Base-by-base conservation (phyloP, 345 rosid species). In the Pistacia atlantica region DNA sequence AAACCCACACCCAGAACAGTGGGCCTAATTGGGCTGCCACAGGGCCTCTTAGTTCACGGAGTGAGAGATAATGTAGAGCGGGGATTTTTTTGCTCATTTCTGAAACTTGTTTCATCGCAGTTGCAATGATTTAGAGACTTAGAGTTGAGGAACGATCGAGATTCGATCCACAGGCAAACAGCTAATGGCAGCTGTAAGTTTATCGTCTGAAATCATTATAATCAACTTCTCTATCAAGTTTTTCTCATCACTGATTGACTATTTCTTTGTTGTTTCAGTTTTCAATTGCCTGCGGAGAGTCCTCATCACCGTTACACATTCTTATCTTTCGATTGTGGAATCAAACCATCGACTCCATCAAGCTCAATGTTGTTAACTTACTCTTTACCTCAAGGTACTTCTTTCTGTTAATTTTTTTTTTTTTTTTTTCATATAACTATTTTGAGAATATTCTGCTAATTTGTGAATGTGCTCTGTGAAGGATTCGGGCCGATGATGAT, bases 301-400 rank as follows among this genome's bases (percentile, higher is more conserved):
- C 76, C 56, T 76, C 86, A 11, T 80, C 81, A 64, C 75, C 90
- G 0, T 74, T 75, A 3, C 89, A 84, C 0, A 0, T 80, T 63
- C 61, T 64, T 80, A 37, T 84, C 49, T 72, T 84, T 62, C 89
- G 87, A 60, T 77, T 84, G 14, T 62, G 85, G 12, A 84, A 85
- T 72, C 86, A 82, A 46, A 77, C 84, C 57, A 77, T 87, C 57
- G 87, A 88, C 67, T 76, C 82, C 60, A 28, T 90, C 75, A 84
- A 81, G 75, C 80, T 79, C 80, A 83, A 87, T 74, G 82, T 84
- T 67, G 60, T 81, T 42, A 80, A 77, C 74, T 56, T 84, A 65
- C 64, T 81, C 33, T 58, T 82, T 72, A 73, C 74, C 71, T 61
- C 69, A 49, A 78, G 86, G 88, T 83, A 20, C 10, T 3, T 56